These are phyloP conservation scores for Reutealis trisperma DNA, from an alignment of 345 rosid species.

Conservation along the genomic window DNA sequence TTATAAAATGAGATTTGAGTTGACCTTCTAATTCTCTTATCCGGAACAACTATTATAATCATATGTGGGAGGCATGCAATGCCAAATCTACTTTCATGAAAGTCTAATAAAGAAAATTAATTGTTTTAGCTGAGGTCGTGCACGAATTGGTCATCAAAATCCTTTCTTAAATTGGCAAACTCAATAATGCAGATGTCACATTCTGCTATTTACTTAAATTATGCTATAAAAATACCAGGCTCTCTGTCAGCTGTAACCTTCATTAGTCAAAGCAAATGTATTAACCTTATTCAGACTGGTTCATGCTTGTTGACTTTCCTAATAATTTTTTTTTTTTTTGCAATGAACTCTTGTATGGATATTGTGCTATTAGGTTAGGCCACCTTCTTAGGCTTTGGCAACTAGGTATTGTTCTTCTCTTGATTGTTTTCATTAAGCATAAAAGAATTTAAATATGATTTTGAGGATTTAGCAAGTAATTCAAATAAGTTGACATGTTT, in stretches of 20 bases:
- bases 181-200: conserved; percentile 22
- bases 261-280: neutral
- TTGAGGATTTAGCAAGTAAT: no score
- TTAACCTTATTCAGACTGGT: conserved; percentile 10
- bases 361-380: neutral
- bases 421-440: no score
- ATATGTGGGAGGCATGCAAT: conserved; percentile 16
- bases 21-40: conserved; percentile 5
- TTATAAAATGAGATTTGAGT: conserved; percentile 2
- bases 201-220: conserved; percentile 10
- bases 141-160: conserved; percentile 2
- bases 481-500: no score
- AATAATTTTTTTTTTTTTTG: neutral
- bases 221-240: neutral
- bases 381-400: neutral
- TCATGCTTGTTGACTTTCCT: neutral
- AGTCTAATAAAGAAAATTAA: neutral
- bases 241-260: neutral
- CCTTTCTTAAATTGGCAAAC: conserved; percentile 8
- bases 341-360: neutral
- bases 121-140: neutral
- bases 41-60: neutral
- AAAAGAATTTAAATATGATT: neutral
- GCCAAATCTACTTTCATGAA: neutral
- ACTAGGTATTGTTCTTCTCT: neutral